Percentiles rank a stretch among this genome's conserved stretches.
phyloP scores from a whole-genome alignment of 345 rosid genomes.

The Euphorbia tirucalli region DNA sequence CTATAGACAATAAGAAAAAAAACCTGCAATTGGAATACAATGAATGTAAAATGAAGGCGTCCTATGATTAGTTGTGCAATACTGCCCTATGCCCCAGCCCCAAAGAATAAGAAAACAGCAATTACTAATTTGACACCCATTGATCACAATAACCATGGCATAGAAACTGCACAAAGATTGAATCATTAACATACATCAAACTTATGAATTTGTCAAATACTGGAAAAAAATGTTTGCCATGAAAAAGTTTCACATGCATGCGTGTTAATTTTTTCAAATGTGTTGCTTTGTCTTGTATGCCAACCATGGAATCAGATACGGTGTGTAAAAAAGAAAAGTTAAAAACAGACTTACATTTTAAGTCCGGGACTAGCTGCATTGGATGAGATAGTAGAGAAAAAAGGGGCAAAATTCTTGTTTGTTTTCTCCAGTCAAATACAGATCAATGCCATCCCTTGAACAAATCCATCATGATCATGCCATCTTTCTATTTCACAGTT shows the following conservation, averaged over 20 bases:
- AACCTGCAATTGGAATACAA: neutral
- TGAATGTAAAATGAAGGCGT: neutral
- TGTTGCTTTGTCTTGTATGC: no score
- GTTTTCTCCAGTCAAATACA: neutral
- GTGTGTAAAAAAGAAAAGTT: neutral
- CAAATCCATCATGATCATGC: neutral
- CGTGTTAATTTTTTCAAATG: no score
- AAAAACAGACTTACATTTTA: constrained; percentile 2
- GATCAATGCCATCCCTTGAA: neutral
- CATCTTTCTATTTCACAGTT: constrained; percentile 7
- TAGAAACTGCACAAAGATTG: no score
- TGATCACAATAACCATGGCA: neutral
- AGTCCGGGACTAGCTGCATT: neutral
- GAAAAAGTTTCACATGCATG: neutral
- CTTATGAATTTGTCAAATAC: neutral
- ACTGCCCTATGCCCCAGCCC: neutral
- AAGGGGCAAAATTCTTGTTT: neutral
- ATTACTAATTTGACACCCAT: neutral
- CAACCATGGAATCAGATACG: neutral
- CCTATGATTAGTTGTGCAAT: neutral
- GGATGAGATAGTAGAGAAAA: neutral
- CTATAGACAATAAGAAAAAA: constrained; percentile 34
- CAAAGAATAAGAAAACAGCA: neutral
- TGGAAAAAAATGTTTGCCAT: neutral
- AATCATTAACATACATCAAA: neutral